Percentiles rank a stretch among this genome's conserved stretches.
Evolutionary conservation across 306 rosid species (phyloP).

Genomic region (Pyrus bretschneideri): DNA sequence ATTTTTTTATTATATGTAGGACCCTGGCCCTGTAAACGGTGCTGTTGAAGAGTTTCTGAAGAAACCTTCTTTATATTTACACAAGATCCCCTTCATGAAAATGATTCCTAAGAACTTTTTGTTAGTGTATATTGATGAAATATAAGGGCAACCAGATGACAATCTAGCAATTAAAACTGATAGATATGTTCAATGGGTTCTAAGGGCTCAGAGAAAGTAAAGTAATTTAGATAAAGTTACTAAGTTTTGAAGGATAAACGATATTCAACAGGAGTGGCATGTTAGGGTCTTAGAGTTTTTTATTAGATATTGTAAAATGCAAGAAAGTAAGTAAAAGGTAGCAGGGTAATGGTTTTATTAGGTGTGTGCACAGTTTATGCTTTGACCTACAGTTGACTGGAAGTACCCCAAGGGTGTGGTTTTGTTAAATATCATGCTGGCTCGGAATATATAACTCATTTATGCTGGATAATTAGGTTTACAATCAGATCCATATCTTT

Average conservation of each 20-base stretch:
- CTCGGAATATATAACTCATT: background rate
- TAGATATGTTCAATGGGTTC: background rate
- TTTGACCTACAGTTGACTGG: background rate
- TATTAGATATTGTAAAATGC: background rate
- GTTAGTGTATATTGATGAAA: background rate
- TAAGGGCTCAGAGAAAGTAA: background rate
- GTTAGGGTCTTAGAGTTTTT: background rate
- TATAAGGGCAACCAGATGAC: background rate
- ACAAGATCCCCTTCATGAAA: background rate
- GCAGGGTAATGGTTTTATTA: background rate
- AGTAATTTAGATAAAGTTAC: background rate
- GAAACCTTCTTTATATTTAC: background rate
- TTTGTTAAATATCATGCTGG: background rate
- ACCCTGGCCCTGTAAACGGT: background rate
- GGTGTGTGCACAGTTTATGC: background rate
- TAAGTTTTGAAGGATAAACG: background rate
- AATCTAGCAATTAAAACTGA: background rate
- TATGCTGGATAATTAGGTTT: background rate
- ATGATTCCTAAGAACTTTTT: background rate
- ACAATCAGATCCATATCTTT: background rate
- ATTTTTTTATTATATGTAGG: background rate
- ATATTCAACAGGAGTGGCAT: background rate
- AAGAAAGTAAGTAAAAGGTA: background rate
- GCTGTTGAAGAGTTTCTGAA: background rate
- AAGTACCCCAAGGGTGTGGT: background rate